Evolutionary conservation across 192 early-diverging fungal genomes (phyloP), one percentile per base, ranked within the genome.

Genomic region (Coemansia sp.): DNA sequence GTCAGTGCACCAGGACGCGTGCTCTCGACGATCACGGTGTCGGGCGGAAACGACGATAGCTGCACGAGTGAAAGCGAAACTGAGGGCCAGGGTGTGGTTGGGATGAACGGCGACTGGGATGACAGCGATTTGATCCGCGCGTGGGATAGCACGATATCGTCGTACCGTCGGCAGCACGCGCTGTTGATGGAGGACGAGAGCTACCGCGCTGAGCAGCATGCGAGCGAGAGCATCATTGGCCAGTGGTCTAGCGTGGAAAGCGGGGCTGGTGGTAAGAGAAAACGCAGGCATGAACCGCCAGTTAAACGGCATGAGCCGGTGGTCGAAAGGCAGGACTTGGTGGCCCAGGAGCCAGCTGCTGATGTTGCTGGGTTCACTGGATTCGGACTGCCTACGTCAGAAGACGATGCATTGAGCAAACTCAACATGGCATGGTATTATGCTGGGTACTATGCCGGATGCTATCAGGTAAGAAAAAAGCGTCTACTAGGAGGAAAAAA

Each of bases 381-480:
- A 37, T 22, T 48, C 0, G 59, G 12, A 2, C 40, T 66, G 15
- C 72, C 72, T 15, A 46, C 52, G 47, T 55, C 59, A 3, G 82
- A 87, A 18, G 79, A 90, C 21, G 86, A 87, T 10, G 82, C 81
- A 7, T 64, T 90, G 17, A 55, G 74, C 13, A 82, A 84, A 60
- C 70, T 88, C 62, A 83, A 83, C 53, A 90, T 84, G 85, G 82
- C 88, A 8, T 90, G 86, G 86, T 90, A 88, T 61, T 88, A 79
- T 56, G 80, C 83, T 15, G 88, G 88, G 15, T 90, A 88, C 61
- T 90, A 90, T 56, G 84, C 86, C 41, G 88, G 86, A 30, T 80
- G 81, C 39, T 87, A 88, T 64, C 85, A 88, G 64, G 86, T 73
- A 79, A 78, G 61, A 53, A 40, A n/a, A n/a, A 4, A 2, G 42